Base-by-base conservation (phyloP, 75 land plant species). In the Sequoiadendron giganteum region DNA sequence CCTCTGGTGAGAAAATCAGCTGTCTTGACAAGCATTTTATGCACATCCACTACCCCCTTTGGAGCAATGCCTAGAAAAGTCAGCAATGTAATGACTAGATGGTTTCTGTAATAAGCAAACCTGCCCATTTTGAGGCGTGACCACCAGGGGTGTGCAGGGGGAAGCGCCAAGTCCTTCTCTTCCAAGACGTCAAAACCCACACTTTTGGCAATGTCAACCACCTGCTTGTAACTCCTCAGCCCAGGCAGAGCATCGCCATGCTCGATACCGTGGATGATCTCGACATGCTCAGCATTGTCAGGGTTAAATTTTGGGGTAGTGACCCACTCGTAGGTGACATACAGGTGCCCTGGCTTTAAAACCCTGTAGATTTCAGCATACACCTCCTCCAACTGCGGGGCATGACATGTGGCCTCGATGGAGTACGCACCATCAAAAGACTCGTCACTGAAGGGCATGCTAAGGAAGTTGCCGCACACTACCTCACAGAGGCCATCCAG, bases 351-450 rank as follows among this genome's bases (percentile, higher is more conserved):
- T 21, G 99, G 99, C 89, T 94, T 95, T 86, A 97, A 73, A 43
- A 97, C 99, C 36, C 99, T 82, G 90, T 86, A 96, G 61, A 97
- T 89, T 95, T 97, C 99, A 28, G 91, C 90, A 87, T 97, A 97
- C 25, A 96, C 99, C 0, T 96, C 99, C 85, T 94, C 92, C 4
- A 97, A 92, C 90, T 91, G 86, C 38, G 99, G 99, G 61, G 99
- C 99, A 92, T 97, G 99, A 88, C 99, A 97, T 14, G 99, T 97
- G n/a, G 99, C 99, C 86, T 97, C 98, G 90, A 97, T 97, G 55
- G 98, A 95, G 93, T 97, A 97, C 7, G 93, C 98, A 14, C 92
- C 96, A 89, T 97, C 98, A 90, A 97, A 97, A 87, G 84, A 68
- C n/a, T 86, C 56, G 48, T 97, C 94, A 0, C 18, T 77, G 70